Evolutionary conservation across 768 basidiomycete genomes (phyloP).

Genomic region (Dacryopinax spathularia): DNA sequence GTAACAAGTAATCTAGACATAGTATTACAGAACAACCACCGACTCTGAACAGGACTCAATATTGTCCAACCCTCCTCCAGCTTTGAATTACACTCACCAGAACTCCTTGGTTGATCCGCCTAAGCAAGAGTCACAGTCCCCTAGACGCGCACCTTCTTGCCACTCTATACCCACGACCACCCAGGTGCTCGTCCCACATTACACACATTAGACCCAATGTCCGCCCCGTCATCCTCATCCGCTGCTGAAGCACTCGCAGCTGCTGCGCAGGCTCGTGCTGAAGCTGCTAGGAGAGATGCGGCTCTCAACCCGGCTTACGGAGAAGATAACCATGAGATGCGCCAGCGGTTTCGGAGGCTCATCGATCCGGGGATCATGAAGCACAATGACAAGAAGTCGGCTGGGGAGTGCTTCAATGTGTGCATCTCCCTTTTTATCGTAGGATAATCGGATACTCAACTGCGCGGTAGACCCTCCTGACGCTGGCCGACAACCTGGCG

Average conservation of each 20-base stretch:
- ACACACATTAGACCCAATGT: background rate
- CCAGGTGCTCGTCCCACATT: background rate
- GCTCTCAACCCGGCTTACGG: background rate
- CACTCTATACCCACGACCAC: background rate
- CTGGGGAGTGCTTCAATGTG: constrained; percentile 53
- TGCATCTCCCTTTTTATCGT: constrained; percentile 13
- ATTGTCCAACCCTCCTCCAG: too few species aligned
- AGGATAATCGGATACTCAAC: constrained; percentile 3
- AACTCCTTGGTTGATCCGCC: too few species aligned
- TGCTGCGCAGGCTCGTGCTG: background rate
- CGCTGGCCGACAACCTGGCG: constrained; percentile 57
- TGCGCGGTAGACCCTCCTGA: constrained; percentile 41
- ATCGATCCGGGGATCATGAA: constrained; percentile 67
- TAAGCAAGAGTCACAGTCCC: too few species aligned
- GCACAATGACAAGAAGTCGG: constrained; percentile 48
- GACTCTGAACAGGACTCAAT: too few species aligned
- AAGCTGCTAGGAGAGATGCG: background rate
- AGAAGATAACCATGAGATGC: constrained; percentile 43
- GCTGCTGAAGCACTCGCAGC: background rate
- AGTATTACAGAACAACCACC: too few species aligned
- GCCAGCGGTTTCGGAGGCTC: constrained; percentile 58
- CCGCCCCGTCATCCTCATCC: background rate
- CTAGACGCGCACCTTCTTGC: background rate
- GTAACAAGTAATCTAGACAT: too few species aligned
- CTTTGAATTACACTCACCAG: too few species aligned